Evolutionary conservation across 2,329 filamentous ascomycete species (phyloP), one percentile per base, ranked within the genome.

Genomic region (Diaporthe citri): DNA sequence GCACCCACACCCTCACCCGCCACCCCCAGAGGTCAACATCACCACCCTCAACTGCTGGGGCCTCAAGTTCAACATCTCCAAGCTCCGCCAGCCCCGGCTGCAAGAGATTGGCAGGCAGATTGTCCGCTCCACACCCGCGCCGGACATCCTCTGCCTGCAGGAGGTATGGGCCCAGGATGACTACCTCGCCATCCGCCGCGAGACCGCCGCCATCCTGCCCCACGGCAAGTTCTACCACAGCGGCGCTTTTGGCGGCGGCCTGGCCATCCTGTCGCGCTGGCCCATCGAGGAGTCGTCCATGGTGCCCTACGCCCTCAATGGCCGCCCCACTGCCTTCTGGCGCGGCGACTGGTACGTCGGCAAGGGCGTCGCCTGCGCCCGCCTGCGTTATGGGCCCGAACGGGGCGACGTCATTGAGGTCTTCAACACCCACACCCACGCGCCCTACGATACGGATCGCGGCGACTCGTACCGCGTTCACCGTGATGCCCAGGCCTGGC

Each of bases 11-110:
- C 90, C 89, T 28, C 77, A 80, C 9, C 56, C 70, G n/a, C 82
- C 81, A 78, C 90, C 89, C 25, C 86, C 85, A 43, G 89, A 92
- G 74, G 90, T 98, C 82, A 93, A 94, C 81, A 88, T 98, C 79
- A 86, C 98, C 78, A 97, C 95, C 6, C 91, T 98, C 83, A 99
- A 99, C 85, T 98, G 95, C 90, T 98, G 97, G 96, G 97, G 97
- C 70, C 91, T 98, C 76, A 96, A 97, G 81, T 95, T 92, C 86
- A 75, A 76, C 69, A 89, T 98, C 80, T 93, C 96, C 70, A 92
- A 93, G 78, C 90, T 94, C 78, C 94, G 96, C 78, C 87, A 90
- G 78, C 93, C 94, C 79, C 94, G 97, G 57, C 90, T 98, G 69
- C 85, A 89, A 41, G 94, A 97, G 83, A 98, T 98, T 80, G 96